These are phyloP conservation scores for Diaporthe velutina DNA, from an alignment of 2,329 filamentous ascomycete species.

Conservation along the genomic window DNA sequence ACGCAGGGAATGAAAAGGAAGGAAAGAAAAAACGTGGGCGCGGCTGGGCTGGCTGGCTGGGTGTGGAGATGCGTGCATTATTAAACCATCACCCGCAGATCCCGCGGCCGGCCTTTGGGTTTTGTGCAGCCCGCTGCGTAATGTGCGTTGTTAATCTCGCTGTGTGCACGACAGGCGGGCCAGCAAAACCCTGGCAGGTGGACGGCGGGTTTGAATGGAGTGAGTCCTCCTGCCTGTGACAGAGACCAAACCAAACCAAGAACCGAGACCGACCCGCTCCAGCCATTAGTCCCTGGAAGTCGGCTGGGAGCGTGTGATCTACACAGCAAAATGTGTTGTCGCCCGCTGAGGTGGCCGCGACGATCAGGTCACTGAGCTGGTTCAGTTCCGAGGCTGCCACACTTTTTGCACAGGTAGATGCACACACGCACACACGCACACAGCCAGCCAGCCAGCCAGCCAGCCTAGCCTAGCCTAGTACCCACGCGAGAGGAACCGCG, in stretches of 20 bases:
- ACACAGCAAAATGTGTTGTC: constrained; percentile 22
- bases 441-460: too few relatives aligned
- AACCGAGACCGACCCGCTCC: constrained; percentile 1
- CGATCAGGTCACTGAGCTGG: constrained; percentile 24
- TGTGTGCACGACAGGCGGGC: constrained; percentile 1
- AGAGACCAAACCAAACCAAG: too few relatives aligned
- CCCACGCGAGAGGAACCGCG: not conserved
- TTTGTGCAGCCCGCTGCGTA: not conserved
- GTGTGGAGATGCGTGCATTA: constrained; percentile 20
- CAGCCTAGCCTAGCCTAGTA: not conserved
- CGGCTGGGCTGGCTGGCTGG: not conserved
- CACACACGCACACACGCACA: not conserved
- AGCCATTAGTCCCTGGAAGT: not conserved
- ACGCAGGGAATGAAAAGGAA: not conserved
- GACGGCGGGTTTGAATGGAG: not conserved
- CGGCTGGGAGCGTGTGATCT: constrained; percentile 26
- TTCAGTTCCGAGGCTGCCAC: constrained; percentile 1
- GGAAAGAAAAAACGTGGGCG: constrained; percentile 5
- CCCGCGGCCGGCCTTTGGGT: constrained; percentile 1
- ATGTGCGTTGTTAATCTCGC: constrained; percentile 13
- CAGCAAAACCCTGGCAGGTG: not conserved
- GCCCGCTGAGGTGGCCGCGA: constrained; percentile 28
- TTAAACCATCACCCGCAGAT: constrained; percentile 28
- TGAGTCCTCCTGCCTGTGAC: not conserved
- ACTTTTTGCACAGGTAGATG: not conserved